A percentile compares a stretch with the other conserved stretches of the same genome.
phyloP scores from a whole-genome alignment of 768 basidiomycete genomes.

The Strobilomyces confusus region DNA sequence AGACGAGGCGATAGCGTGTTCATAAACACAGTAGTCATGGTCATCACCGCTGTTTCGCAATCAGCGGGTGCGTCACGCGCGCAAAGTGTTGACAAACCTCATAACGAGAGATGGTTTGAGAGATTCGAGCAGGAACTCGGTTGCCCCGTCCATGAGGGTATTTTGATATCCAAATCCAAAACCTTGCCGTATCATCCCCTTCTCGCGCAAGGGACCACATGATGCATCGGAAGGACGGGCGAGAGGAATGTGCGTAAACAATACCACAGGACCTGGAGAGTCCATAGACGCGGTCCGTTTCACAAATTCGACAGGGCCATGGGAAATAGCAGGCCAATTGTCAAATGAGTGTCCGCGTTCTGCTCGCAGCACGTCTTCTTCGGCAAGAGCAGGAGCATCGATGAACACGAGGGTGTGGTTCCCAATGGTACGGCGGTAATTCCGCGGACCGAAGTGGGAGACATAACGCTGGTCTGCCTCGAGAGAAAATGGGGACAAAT shows the following conservation, averaged over 20 bases:
- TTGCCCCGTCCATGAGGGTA: slow-evolving; percentile 62
- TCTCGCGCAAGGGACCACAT: slow-evolving; percentile 80
- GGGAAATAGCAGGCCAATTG: slow-evolving; percentile 45
- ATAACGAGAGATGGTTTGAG: slow-evolving; percentile 69
- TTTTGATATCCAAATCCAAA: slow-evolving; percentile 84
- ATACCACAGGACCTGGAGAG: slow-evolving; percentile 48
- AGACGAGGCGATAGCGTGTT: slow-evolving; percentile 37
- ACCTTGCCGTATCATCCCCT: slow-evolving; percentile 67
- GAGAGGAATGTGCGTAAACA: slow-evolving; percentile 90
- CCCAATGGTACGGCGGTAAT: slow-evolving; percentile 56
- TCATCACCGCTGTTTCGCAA: slow-evolving; percentile 71
- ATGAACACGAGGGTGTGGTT: slow-evolving; percentile 72
- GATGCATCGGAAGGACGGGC: slow-evolving; percentile 59
- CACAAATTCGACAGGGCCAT: slow-evolving; percentile 54
- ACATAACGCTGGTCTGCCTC: slow-evolving; percentile 53
- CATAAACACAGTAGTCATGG: slow-evolving; percentile 90
- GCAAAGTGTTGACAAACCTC: slow-evolving; percentile 46
- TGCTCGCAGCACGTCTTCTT: slow-evolving; percentile 61
- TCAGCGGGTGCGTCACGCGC: slow-evolving; percentile 1
- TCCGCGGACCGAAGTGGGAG: slow-evolving; percentile 74
- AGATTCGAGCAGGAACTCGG: slow-evolving; percentile 59
- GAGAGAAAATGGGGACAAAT: slow-evolving; percentile 33
- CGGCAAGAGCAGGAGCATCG: slow-evolving; percentile 69
- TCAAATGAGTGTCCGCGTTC: slow-evolving; percentile 37
- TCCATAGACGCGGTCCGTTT: slow-evolving; percentile 33